Conservation (phyloP, 257 asterid species). For the Solanum ossicruentum region DNA sequence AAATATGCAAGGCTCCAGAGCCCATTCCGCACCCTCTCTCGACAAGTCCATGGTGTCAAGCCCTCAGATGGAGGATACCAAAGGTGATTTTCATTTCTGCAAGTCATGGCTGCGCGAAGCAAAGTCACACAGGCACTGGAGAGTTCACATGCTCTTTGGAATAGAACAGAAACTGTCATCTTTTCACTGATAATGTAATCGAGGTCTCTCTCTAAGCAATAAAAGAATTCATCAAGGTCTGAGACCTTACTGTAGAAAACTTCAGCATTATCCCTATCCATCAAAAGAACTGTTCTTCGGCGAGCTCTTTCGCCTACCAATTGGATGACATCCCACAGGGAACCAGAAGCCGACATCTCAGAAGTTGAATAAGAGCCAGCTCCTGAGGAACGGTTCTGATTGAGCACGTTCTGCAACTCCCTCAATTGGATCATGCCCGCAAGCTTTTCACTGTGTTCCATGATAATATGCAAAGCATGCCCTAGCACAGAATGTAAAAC, state of each 20-base stretch:
- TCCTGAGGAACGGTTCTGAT: slow-evolving; percentile 47
- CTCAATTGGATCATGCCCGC: slow-evolving; percentile 74
- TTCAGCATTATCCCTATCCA: slow-evolving; percentile 98
- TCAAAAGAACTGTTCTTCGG: slow-evolving; percentile 74
- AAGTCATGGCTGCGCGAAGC: slow-evolving; percentile 51
- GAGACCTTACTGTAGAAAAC: slow-evolving; percentile 93
- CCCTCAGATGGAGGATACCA: slow-evolving; percentile 92
- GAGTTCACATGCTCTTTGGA: slow-evolving; percentile 74
- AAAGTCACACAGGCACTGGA: slow-evolving; percentile 69
- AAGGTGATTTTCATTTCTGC: slow-evolving; percentile 59
- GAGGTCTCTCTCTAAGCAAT: slow-evolving; percentile 71
- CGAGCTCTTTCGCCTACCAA: slow-evolving; percentile 91
- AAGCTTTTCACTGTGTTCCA: slow-evolving; percentile 96
- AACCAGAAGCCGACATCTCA: slow-evolving; percentile 50
- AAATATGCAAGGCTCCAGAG: slow-evolving; percentile 68
- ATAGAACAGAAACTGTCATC: slow-evolving; percentile 44
- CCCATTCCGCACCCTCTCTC: slow-evolving; percentile 56
- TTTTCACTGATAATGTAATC: slow-evolving; percentile 39
- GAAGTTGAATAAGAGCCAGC: slow-evolving; percentile 39
- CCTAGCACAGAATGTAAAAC: slow-evolving; percentile 34
- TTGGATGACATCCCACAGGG: slow-evolving; percentile 96
- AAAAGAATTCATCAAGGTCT: slow-evolving; percentile 72
- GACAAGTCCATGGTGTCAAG: slow-evolving; percentile 83
- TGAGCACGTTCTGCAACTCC: slow-evolving; percentile 55
- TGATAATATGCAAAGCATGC: slow-evolving; percentile 63